A percentile compares a stretch with the other conserved stretches of the same genome.
These are phyloP conservation scores for Globisporangium recalcitrans DNA, from an alignment of 352 stramenopile genomes.

Conservation along the genomic window DNA sequence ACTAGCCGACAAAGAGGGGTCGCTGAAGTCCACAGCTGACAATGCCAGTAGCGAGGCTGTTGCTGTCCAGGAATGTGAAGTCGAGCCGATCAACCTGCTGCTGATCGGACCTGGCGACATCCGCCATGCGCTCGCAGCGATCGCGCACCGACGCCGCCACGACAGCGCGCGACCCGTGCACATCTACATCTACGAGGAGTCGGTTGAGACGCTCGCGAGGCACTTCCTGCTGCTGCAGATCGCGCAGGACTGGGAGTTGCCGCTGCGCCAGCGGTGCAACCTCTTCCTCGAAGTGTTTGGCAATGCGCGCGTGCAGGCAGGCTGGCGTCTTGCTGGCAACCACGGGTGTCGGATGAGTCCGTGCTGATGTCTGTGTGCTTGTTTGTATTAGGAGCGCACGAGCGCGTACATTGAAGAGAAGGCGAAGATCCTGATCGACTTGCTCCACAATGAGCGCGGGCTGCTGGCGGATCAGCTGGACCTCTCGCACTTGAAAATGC, in stretches of 20 bases:
- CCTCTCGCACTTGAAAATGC: slow-evolving; percentile 87
- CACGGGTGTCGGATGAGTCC: neutral
- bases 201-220: slow-evolving; percentile 81
- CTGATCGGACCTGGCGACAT: slow-evolving; percentile 71
- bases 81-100: slow-evolving; percentile 45
- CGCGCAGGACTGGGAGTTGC: slow-evolving; percentile 81
- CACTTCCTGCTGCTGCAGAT: slow-evolving; percentile 88
- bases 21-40: neutral
- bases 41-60: neutral
- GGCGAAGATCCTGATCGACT: slow-evolving; percentile 54
- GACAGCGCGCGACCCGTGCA: slow-evolving; percentile 42
- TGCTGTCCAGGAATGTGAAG: neutral
- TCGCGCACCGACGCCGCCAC: slow-evolving; percentile 41
- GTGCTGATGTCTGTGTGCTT: neutral
- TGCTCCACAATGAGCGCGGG: slow-evolving; percentile 68
- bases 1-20: neutral
- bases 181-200: slow-evolving; percentile 88
- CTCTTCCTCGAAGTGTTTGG: slow-evolving; percentile 92
- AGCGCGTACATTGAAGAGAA: slow-evolving; percentile 78
- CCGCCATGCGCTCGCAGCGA: slow-evolving; percentile 59
- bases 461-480: slow-evolving; percentile 67
- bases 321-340: neutral
- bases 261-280: slow-evolving; percentile 86
- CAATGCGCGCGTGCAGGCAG: slow-evolving; percentile 84
- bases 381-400: slow-evolving; percentile 58